A percentile compares a stretch with the other conserved stretches of the same genome.
phyloP scores from a whole-genome alignment of 345 rosid genomes.

The Melaleuca alternifolia region DNA sequence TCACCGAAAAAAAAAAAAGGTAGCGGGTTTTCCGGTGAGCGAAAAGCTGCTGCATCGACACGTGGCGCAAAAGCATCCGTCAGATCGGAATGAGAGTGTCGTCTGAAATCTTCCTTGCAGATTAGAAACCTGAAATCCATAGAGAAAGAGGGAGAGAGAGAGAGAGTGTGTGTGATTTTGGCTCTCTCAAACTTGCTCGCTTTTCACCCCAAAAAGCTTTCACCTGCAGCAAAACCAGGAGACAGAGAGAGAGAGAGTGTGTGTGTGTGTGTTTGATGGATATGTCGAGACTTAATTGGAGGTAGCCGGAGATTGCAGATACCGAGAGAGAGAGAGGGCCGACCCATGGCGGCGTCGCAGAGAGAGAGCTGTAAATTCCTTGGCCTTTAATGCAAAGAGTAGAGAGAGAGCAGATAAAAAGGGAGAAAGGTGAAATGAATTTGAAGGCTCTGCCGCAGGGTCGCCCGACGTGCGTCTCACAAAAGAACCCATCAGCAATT shows the following conservation, averaged over 20 bases:
- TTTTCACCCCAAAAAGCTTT: background rate
- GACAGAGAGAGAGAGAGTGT: background rate
- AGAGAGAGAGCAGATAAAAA: background rate
- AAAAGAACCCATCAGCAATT: background rate
- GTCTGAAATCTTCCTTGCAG: background rate
- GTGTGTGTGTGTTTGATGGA: background rate
- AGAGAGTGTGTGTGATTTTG: background rate
- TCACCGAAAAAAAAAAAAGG: background rate
- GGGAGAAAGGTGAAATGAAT: background rate
- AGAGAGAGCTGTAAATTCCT: background rate
- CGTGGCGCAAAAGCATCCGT: background rate
- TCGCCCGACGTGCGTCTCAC: background rate
- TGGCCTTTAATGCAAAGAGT: background rate
- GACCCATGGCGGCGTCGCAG: background rate
- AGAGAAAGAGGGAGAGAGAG: background rate
- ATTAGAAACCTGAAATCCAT: background rate
- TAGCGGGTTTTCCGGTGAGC: slow-evolving; percentile 2
- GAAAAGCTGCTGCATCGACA: slow-evolving; percentile 1
- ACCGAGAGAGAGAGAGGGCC: background rate
- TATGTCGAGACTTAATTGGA: background rate
- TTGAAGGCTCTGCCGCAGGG: background rate
- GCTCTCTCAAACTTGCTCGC: background rate
- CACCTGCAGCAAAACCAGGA: background rate
- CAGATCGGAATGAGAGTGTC: background rate
- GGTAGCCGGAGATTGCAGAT: background rate